Percentiles rank a stretch among this genome's conserved stretches.
phyloP scores from a whole-genome alignment of 2,329 filamentous ascomycete genomes.

The Penicillium nordicum region DNA sequence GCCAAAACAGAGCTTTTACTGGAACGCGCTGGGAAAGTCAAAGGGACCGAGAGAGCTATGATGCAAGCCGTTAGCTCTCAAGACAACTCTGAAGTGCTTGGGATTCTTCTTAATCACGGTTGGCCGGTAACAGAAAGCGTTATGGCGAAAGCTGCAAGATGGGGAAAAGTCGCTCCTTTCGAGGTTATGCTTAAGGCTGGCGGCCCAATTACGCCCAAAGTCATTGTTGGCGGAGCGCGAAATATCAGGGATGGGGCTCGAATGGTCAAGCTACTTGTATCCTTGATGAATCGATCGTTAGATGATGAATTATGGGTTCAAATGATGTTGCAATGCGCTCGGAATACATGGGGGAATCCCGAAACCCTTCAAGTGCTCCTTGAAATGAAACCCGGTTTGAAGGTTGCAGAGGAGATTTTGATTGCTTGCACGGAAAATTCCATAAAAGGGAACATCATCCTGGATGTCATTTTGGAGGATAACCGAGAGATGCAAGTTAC shows the following conservation, averaged over 20 bases:
- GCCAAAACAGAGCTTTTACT: background rate
- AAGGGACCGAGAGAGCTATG: background rate
- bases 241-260: background rate
- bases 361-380: background rate
- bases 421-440: background rate
- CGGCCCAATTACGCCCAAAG: background rate
- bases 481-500: background rate
- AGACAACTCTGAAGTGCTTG: background rate
- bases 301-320: background rate
- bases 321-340: background rate
- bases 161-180: background rate
- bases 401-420: background rate
- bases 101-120: background rate
- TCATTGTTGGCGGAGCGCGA: background rate
- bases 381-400: background rate
- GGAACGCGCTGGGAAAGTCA: background rate
- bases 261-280: background rate
- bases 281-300: background rate
- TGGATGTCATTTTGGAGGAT: background rate
- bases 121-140: background rate
- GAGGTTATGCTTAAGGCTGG: background rate
- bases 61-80: background rate
- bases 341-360: background rate
- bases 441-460: background rate
- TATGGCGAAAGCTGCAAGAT: background rate